Evolutionary conservation across 208 protist species (phyloP).

Genomic region (Leishmania guyanensis): DNA sequence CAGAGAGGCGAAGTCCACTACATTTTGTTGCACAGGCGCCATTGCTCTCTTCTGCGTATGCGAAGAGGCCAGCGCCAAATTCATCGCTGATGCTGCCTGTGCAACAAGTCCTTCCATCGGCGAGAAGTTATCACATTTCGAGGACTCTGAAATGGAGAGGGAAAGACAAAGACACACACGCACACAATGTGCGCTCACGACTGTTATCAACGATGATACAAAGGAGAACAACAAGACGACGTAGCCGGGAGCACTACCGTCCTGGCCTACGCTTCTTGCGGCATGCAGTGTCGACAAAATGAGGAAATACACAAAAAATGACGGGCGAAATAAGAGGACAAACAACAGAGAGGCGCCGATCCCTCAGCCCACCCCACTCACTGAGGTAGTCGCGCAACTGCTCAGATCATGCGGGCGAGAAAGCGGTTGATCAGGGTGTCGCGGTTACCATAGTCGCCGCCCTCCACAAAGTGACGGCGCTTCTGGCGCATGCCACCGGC

Average conservation of each 20-base stretch:
- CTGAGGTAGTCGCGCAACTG: background rate
- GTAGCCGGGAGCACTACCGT: no score
- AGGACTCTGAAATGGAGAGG: background rate
- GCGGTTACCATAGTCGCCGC: constrained; percentile 99
- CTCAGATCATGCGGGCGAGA: constrained; percentile 97
- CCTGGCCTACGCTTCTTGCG: no score
- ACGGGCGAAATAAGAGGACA: background rate
- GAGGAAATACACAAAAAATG: constrained; percentile 15
- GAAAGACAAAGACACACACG: background rate
- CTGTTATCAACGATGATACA: background rate
- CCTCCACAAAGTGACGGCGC: constrained; percentile 98
- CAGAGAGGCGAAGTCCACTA: no score
- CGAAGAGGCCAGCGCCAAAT: background rate
- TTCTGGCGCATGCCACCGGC: constrained; percentile 97
- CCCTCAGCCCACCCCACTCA: background rate
- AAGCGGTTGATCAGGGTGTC: constrained; percentile 99
- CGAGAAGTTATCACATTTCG: background rate
- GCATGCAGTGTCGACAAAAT: background rate
- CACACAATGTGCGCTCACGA: background rate
- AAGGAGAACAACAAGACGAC: background rate
- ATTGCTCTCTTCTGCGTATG: background rate
- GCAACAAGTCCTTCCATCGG: background rate
- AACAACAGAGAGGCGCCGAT: background rate
- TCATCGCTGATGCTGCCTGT: background rate
- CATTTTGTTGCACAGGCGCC: no score